These are phyloP conservation scores for Tolypocladium sp. DNA, from an alignment of 2,329 filamentous ascomycete species.

Conservation along the genomic window DNA sequence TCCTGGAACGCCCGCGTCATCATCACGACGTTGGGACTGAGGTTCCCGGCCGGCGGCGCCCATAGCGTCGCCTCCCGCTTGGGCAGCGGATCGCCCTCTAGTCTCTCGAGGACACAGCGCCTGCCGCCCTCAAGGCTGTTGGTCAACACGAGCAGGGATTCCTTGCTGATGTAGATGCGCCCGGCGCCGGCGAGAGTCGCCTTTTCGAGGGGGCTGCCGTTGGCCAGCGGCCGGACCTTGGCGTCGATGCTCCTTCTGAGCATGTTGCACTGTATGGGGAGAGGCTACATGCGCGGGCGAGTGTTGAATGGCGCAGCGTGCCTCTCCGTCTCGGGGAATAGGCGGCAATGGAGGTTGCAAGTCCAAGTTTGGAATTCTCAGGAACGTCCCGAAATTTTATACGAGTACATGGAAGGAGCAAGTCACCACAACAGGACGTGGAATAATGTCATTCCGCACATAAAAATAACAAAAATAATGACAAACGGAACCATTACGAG, in stretches of 20 bases:
- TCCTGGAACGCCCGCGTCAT: slow-evolving; percentile 67
- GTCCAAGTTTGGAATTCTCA: not conserved
- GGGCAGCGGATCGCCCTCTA: slow-evolving; percentile 12
- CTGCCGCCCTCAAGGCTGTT: slow-evolving; percentile 32
- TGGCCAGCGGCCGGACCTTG: slow-evolving; percentile 32
- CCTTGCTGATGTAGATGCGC: slow-evolving; percentile 38
- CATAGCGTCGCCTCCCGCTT: slow-evolving; percentile 39
- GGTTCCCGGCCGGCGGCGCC: slow-evolving; percentile 45
- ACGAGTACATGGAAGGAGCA: not conserved
- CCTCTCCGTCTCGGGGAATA: not conserved
- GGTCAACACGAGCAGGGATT: slow-evolving; percentile 34
- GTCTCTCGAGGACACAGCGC: slow-evolving; percentile 29
- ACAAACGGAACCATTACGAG: too few relatives aligned
- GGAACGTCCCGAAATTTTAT: not conserved
- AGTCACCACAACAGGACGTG: too few relatives aligned
- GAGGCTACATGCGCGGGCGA: not conserved
- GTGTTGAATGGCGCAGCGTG: not conserved
- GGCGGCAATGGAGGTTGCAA: not conserved
- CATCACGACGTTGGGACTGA: slow-evolving; percentile 60
- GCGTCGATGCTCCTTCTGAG: slow-evolving; percentile 25
- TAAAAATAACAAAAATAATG: too few relatives aligned
- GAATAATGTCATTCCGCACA: too few relatives aligned
- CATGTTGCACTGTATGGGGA: slow-evolving; percentile 10
- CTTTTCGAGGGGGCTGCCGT: slow-evolving; percentile 31
- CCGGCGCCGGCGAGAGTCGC: slow-evolving; percentile 32